Base-by-base conservation (phyloP, 2,329 filamentous ascomycete species). In the Nemania serpens region DNA sequence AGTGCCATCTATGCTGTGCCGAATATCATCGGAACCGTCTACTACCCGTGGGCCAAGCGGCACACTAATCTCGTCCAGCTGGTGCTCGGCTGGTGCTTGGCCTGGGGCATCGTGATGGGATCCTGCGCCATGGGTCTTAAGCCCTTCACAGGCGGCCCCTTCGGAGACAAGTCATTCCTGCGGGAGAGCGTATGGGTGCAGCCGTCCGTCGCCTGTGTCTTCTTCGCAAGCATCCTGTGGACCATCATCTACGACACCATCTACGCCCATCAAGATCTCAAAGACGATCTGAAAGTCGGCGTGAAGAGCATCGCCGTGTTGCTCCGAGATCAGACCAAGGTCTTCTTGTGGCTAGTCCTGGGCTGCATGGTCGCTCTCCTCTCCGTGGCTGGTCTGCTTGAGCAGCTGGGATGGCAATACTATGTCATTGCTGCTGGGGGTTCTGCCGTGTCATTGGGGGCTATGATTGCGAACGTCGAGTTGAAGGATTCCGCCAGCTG, bases 31-130 rank as follows among this genome's bases (percentile, higher is more conserved):
- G 69, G 62, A 1, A 72, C 69, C 9, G 54, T 58, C 3, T 73
- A 74, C 61, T 77, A 77, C 64, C 75, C 75, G 1, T 71, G 66
- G 59, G 71, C 73, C 2, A 77, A 77, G 66, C 67, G 74, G 1
- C 73, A 75, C 61, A 76, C 73, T n/a, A 65, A 75, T 58, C 68
- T 73, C 20, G 63, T 73, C 3, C 75, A 76, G 66, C 12, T 76
- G 12, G 73, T 76, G 11, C 70, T 77, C 2, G 75, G 75, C 1
- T 70, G 71, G 42, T 71, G 71, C 39, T 64, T 76, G 11, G 68
- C 71, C 15, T 75, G 69, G 70, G 69, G 68, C 4, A 67, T 74
- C 37, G 55, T 75, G 3, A 66, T 76, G 61, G 75, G 73, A 4
- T 68, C 63, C 1, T 66, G 66, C 18, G 65, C 70, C 6, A 70